Evolutionary conservation across 2,329 filamentous ascomycete species (phyloP).

Genomic region (Fusarium sacchari): DNA sequence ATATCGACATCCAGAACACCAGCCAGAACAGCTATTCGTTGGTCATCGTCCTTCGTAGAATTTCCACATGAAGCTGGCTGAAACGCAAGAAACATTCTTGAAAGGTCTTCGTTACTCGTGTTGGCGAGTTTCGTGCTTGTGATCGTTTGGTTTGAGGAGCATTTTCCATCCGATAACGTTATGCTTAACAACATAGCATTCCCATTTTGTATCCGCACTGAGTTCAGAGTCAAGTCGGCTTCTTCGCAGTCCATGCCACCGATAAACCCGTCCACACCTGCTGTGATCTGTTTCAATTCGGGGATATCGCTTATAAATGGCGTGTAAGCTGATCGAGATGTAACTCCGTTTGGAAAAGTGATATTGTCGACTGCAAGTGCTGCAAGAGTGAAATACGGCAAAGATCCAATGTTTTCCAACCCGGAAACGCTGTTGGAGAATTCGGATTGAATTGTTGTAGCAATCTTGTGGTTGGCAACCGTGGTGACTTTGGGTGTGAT

Average conservation of each 20-base stretch:
- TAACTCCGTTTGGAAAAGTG: conserved; percentile 47
- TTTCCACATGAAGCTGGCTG: conserved; percentile 31
- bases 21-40: conserved; percentile 37
- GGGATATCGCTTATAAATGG: conserved; percentile 44
- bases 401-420: conserved; percentile 37
- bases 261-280: conserved; percentile 50
- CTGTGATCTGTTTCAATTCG: conserved; percentile 40
- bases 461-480: conserved; percentile 36
- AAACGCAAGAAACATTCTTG: conserved; percentile 30
- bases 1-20: conserved; percentile 32
- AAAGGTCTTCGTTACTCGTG: conserved; percentile 14
- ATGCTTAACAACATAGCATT: conserved; percentile 42
- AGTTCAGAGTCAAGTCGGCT: conserved; percentile 40
- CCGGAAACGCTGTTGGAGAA: conserved; percentile 45
- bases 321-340: conserved; percentile 49
- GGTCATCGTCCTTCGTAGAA: conserved; percentile 28
- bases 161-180: conserved; percentile 40
- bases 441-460: conserved; percentile 40
- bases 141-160: conserved; percentile 32
- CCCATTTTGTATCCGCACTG: conserved; percentile 32
- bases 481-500: conserved; percentile 47
- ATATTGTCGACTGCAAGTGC: conserved; percentile 46
- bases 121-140: conserved; percentile 28
- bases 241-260: conserved; percentile 47
- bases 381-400: conserved; percentile 49